Percentiles rank a stretch among this genome's conserved stretches.
phyloP scores from a whole-genome alignment of 2,329 filamentous ascomycete species.

The Pyricularia grisea region DNA sequence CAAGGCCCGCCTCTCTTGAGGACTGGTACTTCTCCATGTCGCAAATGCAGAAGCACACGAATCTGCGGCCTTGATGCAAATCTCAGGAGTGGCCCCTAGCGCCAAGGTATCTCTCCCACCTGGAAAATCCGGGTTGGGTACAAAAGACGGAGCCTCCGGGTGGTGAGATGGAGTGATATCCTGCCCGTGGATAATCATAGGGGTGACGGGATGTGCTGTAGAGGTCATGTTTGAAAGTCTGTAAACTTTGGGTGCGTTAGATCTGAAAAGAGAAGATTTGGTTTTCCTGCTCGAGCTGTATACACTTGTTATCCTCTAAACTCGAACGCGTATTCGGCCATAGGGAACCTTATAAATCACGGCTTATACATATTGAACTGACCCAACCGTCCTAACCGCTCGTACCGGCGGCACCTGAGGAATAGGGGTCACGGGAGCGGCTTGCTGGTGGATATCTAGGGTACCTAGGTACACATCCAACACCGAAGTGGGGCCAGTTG shows the following conservation, averaged over 20 bases:
- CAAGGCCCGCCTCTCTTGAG: conserved; percentile 43
- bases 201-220: conserved; percentile 6
- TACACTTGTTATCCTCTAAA: background rate
- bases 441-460: background rate
- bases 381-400: background rate
- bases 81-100: conserved; percentile 19
- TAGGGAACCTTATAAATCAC: too few relatives aligned
- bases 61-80: background rate
- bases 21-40: conserved; percentile 47
- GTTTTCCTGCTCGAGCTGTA: background rate
- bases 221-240: background rate
- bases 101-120: conserved; percentile 30
- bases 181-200: conserved; percentile 20
- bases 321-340: too few relatives aligned
- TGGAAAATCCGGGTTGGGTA: conserved; percentile 39
- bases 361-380: too few relatives aligned
- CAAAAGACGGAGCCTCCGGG: conserved; percentile 41
- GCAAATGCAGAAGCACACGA: conserved; percentile 34
- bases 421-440: background rate
- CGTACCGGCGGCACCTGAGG: background rate
- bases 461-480: too few relatives aligned
- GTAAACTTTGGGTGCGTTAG: background rate
- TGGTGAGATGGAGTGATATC: conserved; percentile 31
- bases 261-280: background rate
- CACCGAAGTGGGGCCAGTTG: too few relatives aligned